Evolutionary conservation across 208 protist species (phyloP), one percentile per base, ranked within the genome.

Genomic region (Leishmania braziliensis): DNA sequence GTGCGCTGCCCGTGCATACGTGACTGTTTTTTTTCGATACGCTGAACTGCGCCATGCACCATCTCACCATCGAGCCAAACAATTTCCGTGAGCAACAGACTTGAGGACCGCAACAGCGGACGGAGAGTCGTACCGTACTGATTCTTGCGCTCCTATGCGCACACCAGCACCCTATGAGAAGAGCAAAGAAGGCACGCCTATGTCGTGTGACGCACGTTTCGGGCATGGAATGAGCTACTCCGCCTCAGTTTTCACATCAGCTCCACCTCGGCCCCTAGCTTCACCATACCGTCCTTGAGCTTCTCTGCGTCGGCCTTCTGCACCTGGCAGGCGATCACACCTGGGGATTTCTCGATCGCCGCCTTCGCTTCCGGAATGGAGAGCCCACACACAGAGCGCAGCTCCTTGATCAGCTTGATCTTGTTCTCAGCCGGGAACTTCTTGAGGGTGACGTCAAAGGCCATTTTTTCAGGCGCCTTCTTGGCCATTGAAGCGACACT

Each of bases 361-460:
- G 81, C 73, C 88, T 97, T 97, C 39, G 93, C 93, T 58, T 97
- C 93, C 71, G 86, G 83, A 75, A 97, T 93, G 74, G 79, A 79
- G 53, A 95, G 78, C 33, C 79, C 88, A 54, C 90, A 93, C 33
- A 93, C 89, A 33, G 88, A 80, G 50, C 93, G 91, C 20, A 95
- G 89, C 83, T 97, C 93, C 84, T 95, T 95, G 80, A 97, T 97
- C 9, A 95, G 84, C 84, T 97, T 95, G 53, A 97, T 86, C 83
- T 95, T 95, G 77, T 89, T 95, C 69, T 91, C 89, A 23, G 91
- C 82, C 10, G 90, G 82, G 73, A 86, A 97, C 79, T 89, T 90
- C 65, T 90, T 92, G 46, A 97, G 83, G 33, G 93, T 90, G 6
- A 97, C 82, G 66, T 95, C 91, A 70, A 88, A 94, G 6, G 89